Evolutionary conservation across 495 filamentous ascomycete species (phyloP), one percentile per base, ranked within the genome.

Genomic region (Neurospora sp.): DNA sequence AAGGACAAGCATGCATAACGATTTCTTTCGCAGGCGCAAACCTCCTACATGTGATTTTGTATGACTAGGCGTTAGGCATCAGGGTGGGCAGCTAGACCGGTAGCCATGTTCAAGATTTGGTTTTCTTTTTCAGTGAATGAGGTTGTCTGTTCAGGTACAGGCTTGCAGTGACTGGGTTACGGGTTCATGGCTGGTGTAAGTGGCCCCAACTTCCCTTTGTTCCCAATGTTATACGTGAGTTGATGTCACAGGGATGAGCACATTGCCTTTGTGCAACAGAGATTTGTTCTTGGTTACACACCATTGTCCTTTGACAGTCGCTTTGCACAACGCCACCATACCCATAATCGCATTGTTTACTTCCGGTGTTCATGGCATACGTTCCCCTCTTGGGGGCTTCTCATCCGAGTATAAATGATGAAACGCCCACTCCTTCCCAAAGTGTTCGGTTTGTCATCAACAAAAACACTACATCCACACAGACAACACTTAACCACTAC

Each of bases 1-100:
- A 41, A 69, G 68, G 39, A 69, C 7, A 65, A 44, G 22, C 38
- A 22, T 17, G 35, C 37, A 40, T 31, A 65, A 35, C 38, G 59
- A 31, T 31, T 22, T 31, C 20, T 39, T 69, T 27, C 20, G 40
- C 35, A 68, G 31, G 27, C 38, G 71, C 39, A 14, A 17, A 68
- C 61, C 53, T 42, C 20, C 39, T n/a, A 22, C 20, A 16, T 44
- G 38, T 44, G 59, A 68, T 20, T 68, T 76, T 81, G 79, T 81
- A 79, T 78, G 77, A 81, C 61, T 77, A 80, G 76, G 78, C 77
- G 77, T 81, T 81, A 45, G 75, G 76, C 69, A 70, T 37, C 59
- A 69, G 75, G 70, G 5, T 68, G 44, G 68, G 75, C 72, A 76
- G 73, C 70, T 79, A 78, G 74, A 77, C 72, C 59, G 71, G 74